Evolutionary conservation across 73 alveolate species (phyloP), one percentile per base, ranked within the genome.

Genomic region (Symbiodinium pilosum): DNA sequence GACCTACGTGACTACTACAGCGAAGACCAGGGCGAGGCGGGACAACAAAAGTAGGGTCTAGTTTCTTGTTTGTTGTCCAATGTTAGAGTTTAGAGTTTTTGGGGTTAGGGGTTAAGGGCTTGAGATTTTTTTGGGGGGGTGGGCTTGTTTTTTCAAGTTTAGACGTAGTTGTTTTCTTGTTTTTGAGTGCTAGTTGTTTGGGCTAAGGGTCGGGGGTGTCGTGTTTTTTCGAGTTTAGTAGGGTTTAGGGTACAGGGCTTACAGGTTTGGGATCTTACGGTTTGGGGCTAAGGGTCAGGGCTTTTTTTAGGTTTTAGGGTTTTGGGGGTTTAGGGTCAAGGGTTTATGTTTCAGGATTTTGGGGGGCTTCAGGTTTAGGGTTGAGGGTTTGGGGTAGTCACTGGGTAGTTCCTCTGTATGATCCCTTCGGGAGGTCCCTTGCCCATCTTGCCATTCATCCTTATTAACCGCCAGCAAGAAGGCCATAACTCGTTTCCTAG

Each of bases 1-100:
- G 94, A 87, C 41, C 85, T 38, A 32, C 86, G 68, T 34, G 94
- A 87, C 36, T 87, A 87, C 94, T 87, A 87, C 86, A 77, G 59
- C 28, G 94, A 84, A 2, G 94, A 87, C n/a, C 86, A 87, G 86
- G 94, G 24, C 41, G 85, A n/a, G 59, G 36, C 26, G 30, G 83
- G 9, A 47, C 59, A 47, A 6, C 59, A 47, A 56, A 20, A 56
- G 9, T 56, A 56, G 73, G 73, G 73, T 56, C 21, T 56, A 56
- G 73, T 5, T 26, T 8, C 16, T 47, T 47, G 8, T 47, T 11
- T 11, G 64, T 16, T 7, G 64, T n/a, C n/a, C n/a, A n/a, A n/a
- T n/a, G n/a, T 56, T 56, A 12, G 32, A 3, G 75, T 56, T 56
- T 56, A 4, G 75, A 34, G 75, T 56, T 56, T 51, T 56, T 56